These are phyloP conservation scores for Cichorium intybus DNA, from an alignment of 140 eudicot genomes.

Conservation along the genomic window DNA sequence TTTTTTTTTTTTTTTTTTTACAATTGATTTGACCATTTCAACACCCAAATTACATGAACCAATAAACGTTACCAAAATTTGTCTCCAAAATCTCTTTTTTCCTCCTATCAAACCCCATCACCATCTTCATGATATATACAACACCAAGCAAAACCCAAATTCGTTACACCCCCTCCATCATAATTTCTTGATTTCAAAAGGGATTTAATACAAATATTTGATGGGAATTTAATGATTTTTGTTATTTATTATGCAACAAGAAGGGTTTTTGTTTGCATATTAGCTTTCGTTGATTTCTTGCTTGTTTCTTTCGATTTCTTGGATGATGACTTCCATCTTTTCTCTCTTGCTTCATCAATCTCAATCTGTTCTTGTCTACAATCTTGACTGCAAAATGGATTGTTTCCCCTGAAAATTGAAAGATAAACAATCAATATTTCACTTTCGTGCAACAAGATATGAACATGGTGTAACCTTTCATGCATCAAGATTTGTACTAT, in stretches of 20 bases:
- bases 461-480: constrained; percentile 8
- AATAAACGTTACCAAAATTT: neutral
- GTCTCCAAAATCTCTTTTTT: constrained; percentile 7
- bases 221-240: neutral
- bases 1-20: neutral
- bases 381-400: constrained; percentile 93
- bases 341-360: constrained; percentile 71
- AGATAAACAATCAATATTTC: neutral
- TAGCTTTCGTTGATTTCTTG: constrained; percentile 25
- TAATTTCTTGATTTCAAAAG: constrained; percentile 20
- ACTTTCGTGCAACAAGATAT: neutral
- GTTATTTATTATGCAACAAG: constrained; percentile 40
- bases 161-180: constrained; percentile 14
- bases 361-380: constrained; percentile 96
- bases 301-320: constrained; percentile 41
- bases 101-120: constrained; percentile 9
- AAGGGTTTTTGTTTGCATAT: constrained; percentile 52
- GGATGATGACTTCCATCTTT: constrained; percentile 47
- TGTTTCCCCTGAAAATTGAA: constrained; percentile 66
- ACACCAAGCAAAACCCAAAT: constrained; percentile 1
- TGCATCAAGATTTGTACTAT: neutral
- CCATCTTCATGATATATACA: neutral
- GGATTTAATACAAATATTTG: neutral
- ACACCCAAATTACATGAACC: neutral
- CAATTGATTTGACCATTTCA: constrained; percentile 2